Evolutionary conservation across 2,329 filamentous ascomycete species (phyloP).

Genomic region (Cercospora berteroae): DNA sequence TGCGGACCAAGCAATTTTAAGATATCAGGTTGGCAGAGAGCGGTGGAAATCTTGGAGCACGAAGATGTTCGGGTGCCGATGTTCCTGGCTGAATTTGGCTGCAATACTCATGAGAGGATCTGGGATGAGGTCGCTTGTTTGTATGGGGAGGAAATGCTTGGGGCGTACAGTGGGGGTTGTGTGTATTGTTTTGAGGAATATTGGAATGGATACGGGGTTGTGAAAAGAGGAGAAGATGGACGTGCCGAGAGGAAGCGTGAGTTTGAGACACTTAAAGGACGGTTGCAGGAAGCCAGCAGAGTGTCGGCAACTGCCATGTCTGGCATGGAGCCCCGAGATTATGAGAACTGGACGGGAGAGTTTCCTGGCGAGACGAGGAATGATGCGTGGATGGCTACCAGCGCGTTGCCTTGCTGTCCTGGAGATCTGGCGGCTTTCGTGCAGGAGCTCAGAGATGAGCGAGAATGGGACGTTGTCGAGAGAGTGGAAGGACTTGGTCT

Average conservation of each 20-base stretch:
- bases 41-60: conserved; percentile 11
- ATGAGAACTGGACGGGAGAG: conserved; percentile 24
- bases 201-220: conserved; percentile 18
- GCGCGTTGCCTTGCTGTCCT: conserved; percentile 11
- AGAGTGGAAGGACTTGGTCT: not conserved
- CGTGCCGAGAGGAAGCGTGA: conserved; percentile 13
- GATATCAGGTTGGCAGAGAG: conserved; percentile 26
- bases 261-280: conserved; percentile 16
- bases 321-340: conserved; percentile 18
- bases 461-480: conserved; percentile 2
- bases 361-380: conserved; percentile 14
- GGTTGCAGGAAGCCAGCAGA: conserved; percentile 8
- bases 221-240: conserved; percentile 17
- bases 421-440: conserved; percentile 1
- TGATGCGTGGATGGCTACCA: conserved; percentile 9
- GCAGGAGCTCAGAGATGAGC: not conserved
- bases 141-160: conserved; percentile 27
- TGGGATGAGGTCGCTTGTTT: conserved; percentile 28
- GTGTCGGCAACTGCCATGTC: conserved; percentile 10
- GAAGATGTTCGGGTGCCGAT: conserved; percentile 18
- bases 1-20: conserved; percentile 17
- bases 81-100: conserved; percentile 23
- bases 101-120: conserved; percentile 10
- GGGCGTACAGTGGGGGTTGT: conserved; percentile 27
- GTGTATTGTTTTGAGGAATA: conserved; percentile 22